Evolutionary conservation across 495 filamentous ascomycete genomes (phyloP), one percentile per base, ranked within the genome.

Genomic region (Hypoxylon perforatum): DNA sequence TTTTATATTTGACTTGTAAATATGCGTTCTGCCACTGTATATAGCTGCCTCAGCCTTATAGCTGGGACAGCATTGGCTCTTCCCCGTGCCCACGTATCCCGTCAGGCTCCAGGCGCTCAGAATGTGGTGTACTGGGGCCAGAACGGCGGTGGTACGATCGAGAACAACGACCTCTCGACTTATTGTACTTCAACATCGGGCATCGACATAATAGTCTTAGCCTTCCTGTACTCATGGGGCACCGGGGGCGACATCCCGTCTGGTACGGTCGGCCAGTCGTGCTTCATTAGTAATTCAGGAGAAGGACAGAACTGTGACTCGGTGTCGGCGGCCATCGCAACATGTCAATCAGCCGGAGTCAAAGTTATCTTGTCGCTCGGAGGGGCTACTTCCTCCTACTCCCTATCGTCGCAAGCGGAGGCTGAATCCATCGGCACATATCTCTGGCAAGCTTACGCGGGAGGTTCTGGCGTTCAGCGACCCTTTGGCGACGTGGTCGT

Each of bases 361-460:
- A 81, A 78, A 35, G 76, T 87, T 14, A 76, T 87, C 17, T 59
- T 87, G 6, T 82, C 79, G 23, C 71, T 87, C 1, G 82, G 82
- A 36, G 85, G 83, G 21, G 78, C 79, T 14, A 49, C 60, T 8
- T 76, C 76, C 2, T 71, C 70, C 5, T 78, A 77, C 58, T 75
- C 77, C 21, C 75, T 87, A 17, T 52, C 74, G 0, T 77, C 74
- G 5, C 62, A 78, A 19, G 52, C 63, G 6, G 72, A 85, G 60
- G 85, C 85, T 10, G 72, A 76, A 36, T 57, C 71, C 3, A 80
- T 86, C 39, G 85, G 82, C 14, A 65, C 71, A 38, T 80, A 80
- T 30, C 77, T 88, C 1, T 87, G 85, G 83, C 71, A 83, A 17
- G 76, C 85, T 3, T 87, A 86, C 57, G 83, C 80, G 0, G 73